Conservation (phyloP, 768 basidiomycete genomes). For the Lactarius sanguifluus region DNA sequence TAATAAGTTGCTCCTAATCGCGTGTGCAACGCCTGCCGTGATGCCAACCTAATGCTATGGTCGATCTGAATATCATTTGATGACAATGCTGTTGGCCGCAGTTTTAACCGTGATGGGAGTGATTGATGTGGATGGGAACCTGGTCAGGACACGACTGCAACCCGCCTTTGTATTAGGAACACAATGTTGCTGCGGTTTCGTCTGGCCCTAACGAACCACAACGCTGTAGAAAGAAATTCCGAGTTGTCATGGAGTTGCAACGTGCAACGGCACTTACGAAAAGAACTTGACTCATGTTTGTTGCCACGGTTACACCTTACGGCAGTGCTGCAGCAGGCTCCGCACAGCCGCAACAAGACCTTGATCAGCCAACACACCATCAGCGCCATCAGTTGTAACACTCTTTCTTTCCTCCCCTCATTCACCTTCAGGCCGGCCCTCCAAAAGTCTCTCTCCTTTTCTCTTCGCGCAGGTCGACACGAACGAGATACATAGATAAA, state of each 20-base stretch:
- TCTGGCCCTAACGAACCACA: too few relatives aligned
- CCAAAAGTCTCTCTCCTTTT: background rate
- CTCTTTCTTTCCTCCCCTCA: background rate
- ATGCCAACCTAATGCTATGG: too few relatives aligned
- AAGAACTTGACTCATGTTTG: background rate
- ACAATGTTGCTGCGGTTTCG: too few relatives aligned
- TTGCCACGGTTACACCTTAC: background rate
- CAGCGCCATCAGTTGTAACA: background rate
- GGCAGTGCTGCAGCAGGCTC: background rate
- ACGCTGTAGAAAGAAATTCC: background rate
- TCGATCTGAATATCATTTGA: too few relatives aligned
- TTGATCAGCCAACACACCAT: background rate
- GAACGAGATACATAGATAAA: background rate
- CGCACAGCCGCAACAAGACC: background rate
- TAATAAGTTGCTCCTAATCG: too few relatives aligned
- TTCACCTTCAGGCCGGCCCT: constrained; percentile 16
- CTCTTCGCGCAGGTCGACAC: constrained; percentile 14
- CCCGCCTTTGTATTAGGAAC: too few relatives aligned
- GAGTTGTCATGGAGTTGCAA: background rate
- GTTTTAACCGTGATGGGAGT: too few relatives aligned
- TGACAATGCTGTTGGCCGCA: too few relatives aligned
- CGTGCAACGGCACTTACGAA: too few relatives aligned
- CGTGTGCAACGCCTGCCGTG: too few relatives aligned
- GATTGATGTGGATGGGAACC: too few relatives aligned
- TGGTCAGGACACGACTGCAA: too few relatives aligned